A percentile compares a stretch with the other conserved stretches of the same genome.
These are phyloP conservation scores for Candida sanyiensis DNA, from an alignment of 805 yeast genomes.

Conservation along the genomic window DNA sequence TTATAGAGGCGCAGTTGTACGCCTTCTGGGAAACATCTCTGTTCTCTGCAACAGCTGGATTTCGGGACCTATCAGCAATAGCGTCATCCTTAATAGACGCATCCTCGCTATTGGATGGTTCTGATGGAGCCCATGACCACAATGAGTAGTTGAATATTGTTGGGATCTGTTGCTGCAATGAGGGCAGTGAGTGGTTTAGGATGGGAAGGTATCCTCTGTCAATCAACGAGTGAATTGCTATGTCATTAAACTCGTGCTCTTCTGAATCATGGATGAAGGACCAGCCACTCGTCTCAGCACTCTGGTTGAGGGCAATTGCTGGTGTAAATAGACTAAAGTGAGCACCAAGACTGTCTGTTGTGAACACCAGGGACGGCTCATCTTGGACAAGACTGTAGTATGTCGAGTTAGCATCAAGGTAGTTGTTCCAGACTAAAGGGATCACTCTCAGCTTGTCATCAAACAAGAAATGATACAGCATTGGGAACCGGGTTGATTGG, in stretches of 20 bases:
- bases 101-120: conserved; percentile 36
- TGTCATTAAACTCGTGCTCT: conserved; percentile 37
- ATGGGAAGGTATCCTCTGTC: conserved; percentile 65
- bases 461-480: conserved; percentile 31
- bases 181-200: conserved; percentile 35
- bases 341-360: neutral
- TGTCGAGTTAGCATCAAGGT: conserved; percentile 26
- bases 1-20: conserved; percentile 39
- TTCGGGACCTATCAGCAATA: no score
- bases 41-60: neutral
- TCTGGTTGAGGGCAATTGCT: neutral
- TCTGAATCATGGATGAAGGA: conserved; percentile 36
- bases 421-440: conserved; percentile 30
- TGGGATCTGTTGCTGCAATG: no score
- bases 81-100: neutral
- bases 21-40: conserved; percentile 26
- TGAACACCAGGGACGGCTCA: neutral
- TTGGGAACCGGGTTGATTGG: conserved; percentile 29
- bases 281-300: conserved; percentile 28
- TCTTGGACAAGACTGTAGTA: conserved; percentile 25
- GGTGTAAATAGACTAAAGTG: neutral
- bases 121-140: conserved; percentile 73
- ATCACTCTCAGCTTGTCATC: conserved; percentile 31
- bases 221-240: conserved; percentile 34
- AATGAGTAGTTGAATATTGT: conserved; percentile 31